These are phyloP conservation scores for Puccinia hordei DNA, from an alignment of 1,284 basidiomycete genomes.

Conservation along the genomic window DNA sequence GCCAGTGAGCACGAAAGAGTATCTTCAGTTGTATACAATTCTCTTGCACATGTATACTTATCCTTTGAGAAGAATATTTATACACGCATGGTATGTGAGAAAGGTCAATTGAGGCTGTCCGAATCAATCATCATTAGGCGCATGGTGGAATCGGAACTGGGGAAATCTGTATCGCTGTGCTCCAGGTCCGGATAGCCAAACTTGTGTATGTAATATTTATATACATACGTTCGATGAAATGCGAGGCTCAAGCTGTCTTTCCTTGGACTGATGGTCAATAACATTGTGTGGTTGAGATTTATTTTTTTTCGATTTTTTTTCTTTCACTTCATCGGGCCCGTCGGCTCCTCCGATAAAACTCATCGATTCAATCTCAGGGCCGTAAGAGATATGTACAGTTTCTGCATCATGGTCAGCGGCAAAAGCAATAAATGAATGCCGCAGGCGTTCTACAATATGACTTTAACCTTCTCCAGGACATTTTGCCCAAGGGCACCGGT, in stretches of 20 bases:
- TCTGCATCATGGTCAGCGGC: background rate
- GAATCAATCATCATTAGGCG: background rate
- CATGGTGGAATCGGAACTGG: background rate
- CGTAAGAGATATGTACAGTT: slow-evolving; percentile 6
- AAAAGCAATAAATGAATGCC: too few species aligned
- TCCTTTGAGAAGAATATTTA: background rate
- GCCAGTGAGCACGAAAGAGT: background rate
- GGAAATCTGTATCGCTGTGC: background rate
- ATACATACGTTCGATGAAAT: background rate
- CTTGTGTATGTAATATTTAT: too few species aligned
- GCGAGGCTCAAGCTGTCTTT: background rate
- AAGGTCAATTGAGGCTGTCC: slow-evolving; percentile 1
- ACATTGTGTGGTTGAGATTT: background rate
- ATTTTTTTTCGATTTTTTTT: background rate
- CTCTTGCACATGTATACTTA: background rate
- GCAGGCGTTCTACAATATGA: too few species aligned
- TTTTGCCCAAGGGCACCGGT: background rate
- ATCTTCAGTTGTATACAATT: background rate
- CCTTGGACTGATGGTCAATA: background rate
- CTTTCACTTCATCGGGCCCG: background rate
- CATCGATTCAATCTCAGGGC: background rate
- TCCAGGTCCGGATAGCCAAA: background rate
- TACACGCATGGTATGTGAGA: background rate
- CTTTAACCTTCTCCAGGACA: too few species aligned
- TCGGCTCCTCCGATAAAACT: slow-evolving; percentile 18